phyloP scores from a whole-genome alignment of 306 rosid species.

The Adenanthera pavonina region DNA sequence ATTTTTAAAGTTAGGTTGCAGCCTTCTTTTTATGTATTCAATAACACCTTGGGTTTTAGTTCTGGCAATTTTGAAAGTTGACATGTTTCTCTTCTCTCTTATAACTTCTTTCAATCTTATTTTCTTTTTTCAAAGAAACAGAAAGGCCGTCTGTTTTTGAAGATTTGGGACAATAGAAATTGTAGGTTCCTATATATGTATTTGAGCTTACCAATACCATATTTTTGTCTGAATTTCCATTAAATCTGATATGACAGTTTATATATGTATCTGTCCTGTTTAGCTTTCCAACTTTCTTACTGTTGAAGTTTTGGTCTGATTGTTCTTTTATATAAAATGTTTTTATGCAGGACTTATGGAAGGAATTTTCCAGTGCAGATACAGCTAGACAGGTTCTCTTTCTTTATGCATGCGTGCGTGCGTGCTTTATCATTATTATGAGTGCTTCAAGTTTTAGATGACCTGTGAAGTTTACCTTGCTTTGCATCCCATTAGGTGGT shows the following conservation, averaged over 20 bases:
- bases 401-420: background rate
- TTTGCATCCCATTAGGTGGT: constrained; percentile 59
- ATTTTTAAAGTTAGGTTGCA: background rate
- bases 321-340: background rate
- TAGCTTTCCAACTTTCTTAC: background rate
- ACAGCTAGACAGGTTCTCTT: constrained; percentile 78
- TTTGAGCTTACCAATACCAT: background rate
- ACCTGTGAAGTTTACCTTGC: constrained; percentile 8
- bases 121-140: background rate
- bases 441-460: background rate
- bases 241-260: background rate
- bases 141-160: background rate
- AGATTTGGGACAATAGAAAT: background rate
- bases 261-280: background rate
- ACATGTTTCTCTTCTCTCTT: background rate
- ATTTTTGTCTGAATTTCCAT: background rate
- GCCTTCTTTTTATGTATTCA: too few species aligned
- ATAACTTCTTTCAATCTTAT: background rate
- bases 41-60: background rate
- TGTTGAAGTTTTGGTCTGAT: background rate
- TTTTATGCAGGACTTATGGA: constrained; percentile 64
- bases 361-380: constrained; percentile 66
- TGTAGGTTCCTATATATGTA: background rate
- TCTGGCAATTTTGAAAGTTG: background rate
- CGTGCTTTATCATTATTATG: background rate